Evolutionary conservation across 2,329 filamentous ascomycete genomes (phyloP).

Genomic region (Talaromyces sp.): DNA sequence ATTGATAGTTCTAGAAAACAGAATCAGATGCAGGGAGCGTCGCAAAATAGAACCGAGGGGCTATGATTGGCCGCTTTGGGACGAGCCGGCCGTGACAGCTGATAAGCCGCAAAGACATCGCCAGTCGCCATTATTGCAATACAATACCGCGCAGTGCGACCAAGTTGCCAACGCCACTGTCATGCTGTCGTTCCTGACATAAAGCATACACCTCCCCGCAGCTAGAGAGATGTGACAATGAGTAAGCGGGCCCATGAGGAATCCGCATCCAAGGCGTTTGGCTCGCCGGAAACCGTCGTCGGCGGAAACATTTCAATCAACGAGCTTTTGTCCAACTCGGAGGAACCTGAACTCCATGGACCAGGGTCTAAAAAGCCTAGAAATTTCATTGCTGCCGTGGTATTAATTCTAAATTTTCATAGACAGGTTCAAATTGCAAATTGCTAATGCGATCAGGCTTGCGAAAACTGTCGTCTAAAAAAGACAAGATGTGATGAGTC

Average conservation of each 20-base stretch:
- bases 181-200: background rate
- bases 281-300: background rate
- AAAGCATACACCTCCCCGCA: background rate
- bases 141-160: no score
- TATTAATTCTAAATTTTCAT: no score
- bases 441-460: constrained; percentile 33
- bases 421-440: no score
- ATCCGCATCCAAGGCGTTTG: constrained; percentile 6
- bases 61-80: background rate
- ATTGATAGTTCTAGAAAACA: background rate
- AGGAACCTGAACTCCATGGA: constrained; percentile 18
- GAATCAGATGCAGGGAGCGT: background rate
- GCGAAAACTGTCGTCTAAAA: constrained; percentile 48
- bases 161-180: constrained; percentile 15
- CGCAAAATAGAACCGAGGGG: background rate
- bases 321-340: constrained; percentile 29
- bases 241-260: constrained; percentile 12
- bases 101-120: background rate
- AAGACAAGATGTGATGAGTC: constrained; percentile 53
- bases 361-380: constrained; percentile 21
- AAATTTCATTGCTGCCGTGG: constrained; percentile 35
- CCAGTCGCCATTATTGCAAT: background rate
- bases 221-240: constrained; percentile 10
- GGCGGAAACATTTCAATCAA: constrained; percentile 18
- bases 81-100: background rate